Conservation (phyloP, 2,329 filamentous ascomycete species). For the Boeremia lycopersici region DNA sequence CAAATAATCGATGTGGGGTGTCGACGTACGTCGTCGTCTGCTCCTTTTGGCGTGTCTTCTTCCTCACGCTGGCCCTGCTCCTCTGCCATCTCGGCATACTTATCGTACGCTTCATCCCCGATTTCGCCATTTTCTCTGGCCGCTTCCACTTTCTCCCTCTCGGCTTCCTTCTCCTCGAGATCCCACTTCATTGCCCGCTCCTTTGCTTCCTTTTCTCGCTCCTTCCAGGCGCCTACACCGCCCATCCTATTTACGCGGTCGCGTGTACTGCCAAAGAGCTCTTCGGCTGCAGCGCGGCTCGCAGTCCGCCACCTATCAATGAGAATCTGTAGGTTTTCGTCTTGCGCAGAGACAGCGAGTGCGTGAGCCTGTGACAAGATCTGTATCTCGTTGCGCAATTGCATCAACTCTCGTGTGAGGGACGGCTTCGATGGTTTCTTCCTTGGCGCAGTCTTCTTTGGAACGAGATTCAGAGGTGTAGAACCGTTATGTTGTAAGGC, state of each 20-base stretch:
- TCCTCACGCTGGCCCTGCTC: slow-evolving; percentile 52
- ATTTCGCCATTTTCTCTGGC: slow-evolving; percentile 38
- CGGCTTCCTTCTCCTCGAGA: slow-evolving; percentile 43
- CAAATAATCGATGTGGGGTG: not conserved
- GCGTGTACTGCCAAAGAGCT: slow-evolving; percentile 66
- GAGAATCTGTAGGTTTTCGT: slow-evolving; percentile 62
- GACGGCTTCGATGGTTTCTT: slow-evolving; percentile 30
- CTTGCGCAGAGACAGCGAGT: slow-evolving; percentile 46
- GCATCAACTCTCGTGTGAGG: slow-evolving; percentile 40
- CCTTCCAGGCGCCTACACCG: slow-evolving; percentile 62
- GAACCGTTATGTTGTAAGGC: slow-evolving; percentile 17
- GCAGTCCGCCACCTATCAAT: slow-evolving; percentile 66
- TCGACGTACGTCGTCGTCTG: slow-evolving; percentile 48
- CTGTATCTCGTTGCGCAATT: slow-evolving; percentile 48
- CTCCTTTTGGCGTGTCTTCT: slow-evolving; percentile 33
- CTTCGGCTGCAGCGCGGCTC: slow-evolving; percentile 68
- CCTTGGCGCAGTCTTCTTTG: slow-evolving; percentile 4
- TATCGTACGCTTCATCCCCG: slow-evolving; percentile 57
- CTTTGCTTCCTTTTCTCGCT: slow-evolving; percentile 43
- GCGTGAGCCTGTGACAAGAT: slow-evolving; percentile 50
- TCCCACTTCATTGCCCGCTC: slow-evolving; percentile 47
- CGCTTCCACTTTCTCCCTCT: slow-evolving; percentile 54
- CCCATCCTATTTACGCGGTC: slow-evolving; percentile 68
- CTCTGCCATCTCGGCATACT: slow-evolving; percentile 48
- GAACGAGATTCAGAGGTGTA: slow-evolving; percentile 15